Conservation (phyloP, 2,329 filamentous ascomycete genomes). For the Lasiodiplodia hormozganensis region DNA sequence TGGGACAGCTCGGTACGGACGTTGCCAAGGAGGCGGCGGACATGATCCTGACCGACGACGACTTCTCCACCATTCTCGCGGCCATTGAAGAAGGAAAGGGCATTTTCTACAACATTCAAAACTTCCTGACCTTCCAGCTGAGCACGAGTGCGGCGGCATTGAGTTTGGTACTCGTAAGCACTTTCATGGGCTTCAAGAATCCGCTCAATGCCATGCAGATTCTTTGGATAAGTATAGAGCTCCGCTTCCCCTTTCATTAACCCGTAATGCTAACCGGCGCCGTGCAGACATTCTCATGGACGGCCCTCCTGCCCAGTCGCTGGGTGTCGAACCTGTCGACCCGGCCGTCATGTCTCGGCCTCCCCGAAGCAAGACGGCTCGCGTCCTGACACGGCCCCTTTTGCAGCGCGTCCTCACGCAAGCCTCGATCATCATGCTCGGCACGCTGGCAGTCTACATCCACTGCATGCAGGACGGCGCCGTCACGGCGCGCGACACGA, state of each 20-base stretch:
- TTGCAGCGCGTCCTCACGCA: slow-evolving; percentile 87
- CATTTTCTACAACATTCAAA: slow-evolving; percentile 99
- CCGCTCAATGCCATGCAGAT: slow-evolving; percentile 99
- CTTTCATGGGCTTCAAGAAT: slow-evolving; percentile 89
- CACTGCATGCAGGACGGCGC: slow-evolving; percentile 88
- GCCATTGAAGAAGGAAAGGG: slow-evolving; percentile 99
- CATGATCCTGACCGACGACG: slow-evolving; percentile 89
- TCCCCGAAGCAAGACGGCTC: slow-evolving; percentile 83
- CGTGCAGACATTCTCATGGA: slow-evolving; percentile 96
- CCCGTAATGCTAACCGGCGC: slow-evolving; percentile 33
- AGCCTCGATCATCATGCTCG: slow-evolving; percentile 87
- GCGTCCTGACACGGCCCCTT: slow-evolving; percentile 85
- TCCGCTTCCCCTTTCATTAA: slow-evolving; percentile 37
- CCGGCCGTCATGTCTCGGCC: slow-evolving; percentile 92
- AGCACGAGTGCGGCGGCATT: slow-evolving; percentile 95
- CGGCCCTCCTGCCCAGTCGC: slow-evolving; percentile 93
- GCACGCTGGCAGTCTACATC: slow-evolving; percentile 89
- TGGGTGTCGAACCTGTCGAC: slow-evolving; percentile 94
- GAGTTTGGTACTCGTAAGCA: slow-evolving; percentile 90
- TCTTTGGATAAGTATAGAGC: slow-evolving; percentile 90
- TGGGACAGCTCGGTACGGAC: slow-evolving; percentile 94
- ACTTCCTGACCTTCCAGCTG: slow-evolving; percentile 97
- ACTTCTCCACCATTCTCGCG: slow-evolving; percentile 88
- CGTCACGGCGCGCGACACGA: slow-evolving; percentile 92
- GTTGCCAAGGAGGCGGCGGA: slow-evolving; percentile 96